Percentiles rank a stretch among this genome's conserved stretches.
phyloP scores from a whole-genome alignment of 345 rosid species.

The Dimocarpus longan region DNA sequence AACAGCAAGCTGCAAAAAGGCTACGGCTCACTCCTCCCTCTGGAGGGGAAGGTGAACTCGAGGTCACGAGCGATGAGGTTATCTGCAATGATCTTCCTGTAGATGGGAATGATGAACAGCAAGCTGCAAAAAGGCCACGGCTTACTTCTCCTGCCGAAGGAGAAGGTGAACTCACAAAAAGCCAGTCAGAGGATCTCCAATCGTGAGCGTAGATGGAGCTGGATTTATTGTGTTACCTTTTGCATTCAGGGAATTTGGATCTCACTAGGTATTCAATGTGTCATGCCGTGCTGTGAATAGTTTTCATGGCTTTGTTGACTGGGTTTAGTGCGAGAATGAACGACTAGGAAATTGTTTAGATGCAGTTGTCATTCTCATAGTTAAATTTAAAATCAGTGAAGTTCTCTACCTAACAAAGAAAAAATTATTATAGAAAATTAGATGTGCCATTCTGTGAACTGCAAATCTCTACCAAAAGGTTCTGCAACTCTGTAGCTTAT shows the following conservation, averaged over 20 bases:
- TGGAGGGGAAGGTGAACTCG: no score
- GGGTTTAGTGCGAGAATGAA: not conserved
- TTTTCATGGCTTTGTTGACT: conserved; percentile 7
- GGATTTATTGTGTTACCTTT: not conserved
- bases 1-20: no score
- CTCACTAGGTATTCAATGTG: conserved; percentile 1
- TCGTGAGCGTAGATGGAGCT: conserved; percentile 20
- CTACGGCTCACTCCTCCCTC: no score
- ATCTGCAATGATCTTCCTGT: no score
- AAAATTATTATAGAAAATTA: not conserved
- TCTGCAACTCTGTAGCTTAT: not conserved
- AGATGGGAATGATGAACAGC: conserved; percentile 31
- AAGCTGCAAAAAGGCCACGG: conserved; percentile 62
- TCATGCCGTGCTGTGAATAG: conserved; percentile 30
- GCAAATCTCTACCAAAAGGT: not conserved
- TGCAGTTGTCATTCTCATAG: not conserved
- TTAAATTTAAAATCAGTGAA: not conserved
- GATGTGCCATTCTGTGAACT: not conserved
- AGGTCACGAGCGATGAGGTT: no score
- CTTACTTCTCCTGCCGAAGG: conserved; percentile 37
- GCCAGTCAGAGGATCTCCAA: conserved; percentile 35
- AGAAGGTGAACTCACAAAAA: conserved; percentile 21
- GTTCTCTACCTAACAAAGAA: not conserved
- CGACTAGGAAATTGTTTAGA: conserved; percentile 6
- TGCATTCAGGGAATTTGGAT: not conserved